Evolutionary conservation across 441 rosid genomes (phyloP), one percentile per base, ranked within the genome.

Genomic region (Oxalis stricta): DNA sequence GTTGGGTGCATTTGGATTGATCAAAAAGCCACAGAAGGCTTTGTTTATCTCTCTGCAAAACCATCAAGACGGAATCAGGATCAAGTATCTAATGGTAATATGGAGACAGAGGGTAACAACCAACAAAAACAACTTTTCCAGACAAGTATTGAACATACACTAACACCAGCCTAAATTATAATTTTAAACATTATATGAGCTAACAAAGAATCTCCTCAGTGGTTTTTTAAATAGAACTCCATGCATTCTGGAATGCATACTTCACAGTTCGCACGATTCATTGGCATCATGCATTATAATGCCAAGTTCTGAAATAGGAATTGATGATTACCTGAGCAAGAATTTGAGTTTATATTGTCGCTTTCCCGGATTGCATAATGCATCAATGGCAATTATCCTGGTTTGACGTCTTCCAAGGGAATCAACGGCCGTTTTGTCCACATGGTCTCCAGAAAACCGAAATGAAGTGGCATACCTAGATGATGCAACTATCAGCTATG

Each of bases 381-480:
- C 94, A 75, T 91, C 98, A 46, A 83, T 80, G 12, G 94, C 96
- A 48, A 82, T 56, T 48, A 83, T 75, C 60, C 69, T 76, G 16
- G 72, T 85, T 53, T 59, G 75, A 34, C 63, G 83, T 56, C 96
- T 78, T 59, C 73, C 64, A 52, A 70, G 71, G 55, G 44, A 6
- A 60, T 89, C 93, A 35, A 59, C 33, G 31, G 48, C 54, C 58
- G 53, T 83, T 48, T 65, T 56, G 69, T 89, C 98, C 37, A 70
- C 56, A 58, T 69, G 65, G 54, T 83, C 77, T 56, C 94, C 89
- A 52, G 83, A 51, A 75, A 74, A 89, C 44, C 86, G 79, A 59
- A 89, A 89, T 20, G 98, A 72, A 40, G 89, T 77, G 59, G 94
- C 94, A 72, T 89, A 89, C 65, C 96, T 89, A 57, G n/a, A n/a